phyloP scores from a whole-genome alignment of 345 rosid genomes.

The Microthlaspi erraticum region DNA sequence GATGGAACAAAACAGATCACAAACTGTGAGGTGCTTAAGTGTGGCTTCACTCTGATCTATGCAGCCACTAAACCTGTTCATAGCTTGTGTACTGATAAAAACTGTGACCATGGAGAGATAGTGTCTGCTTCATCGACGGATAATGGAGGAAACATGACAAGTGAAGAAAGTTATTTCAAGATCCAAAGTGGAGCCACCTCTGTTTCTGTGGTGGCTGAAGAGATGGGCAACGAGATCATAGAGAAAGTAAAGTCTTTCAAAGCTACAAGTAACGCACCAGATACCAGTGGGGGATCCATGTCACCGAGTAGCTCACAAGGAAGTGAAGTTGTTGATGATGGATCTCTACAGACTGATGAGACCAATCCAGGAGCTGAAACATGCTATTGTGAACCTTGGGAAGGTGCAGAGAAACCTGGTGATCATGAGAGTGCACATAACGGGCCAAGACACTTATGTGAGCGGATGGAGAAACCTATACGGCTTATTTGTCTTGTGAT shows the following conservation, averaged over 20 bases:
- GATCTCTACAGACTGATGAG: neutral
- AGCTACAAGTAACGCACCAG: neutral
- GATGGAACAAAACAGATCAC: no score
- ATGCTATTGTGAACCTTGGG: neutral
- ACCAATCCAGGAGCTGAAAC: neutral
- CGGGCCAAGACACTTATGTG: neutral
- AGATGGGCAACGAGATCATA: neutral
- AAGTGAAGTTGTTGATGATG: slow-evolving; percentile 12
- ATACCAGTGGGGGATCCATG: neutral
- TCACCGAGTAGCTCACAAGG: neutral
- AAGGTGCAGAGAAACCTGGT: neutral
- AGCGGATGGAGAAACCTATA: slow-evolving; percentile 12
- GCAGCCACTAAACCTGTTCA: no score
- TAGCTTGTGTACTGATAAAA: no score
- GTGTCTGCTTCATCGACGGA: no score
- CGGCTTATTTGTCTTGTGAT: slow-evolving; percentile 23
- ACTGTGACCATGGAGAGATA: no score
- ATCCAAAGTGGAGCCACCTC: neutral
- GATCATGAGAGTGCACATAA: neutral
- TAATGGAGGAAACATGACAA: neutral
- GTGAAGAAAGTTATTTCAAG: slow-evolving; percentile 1
- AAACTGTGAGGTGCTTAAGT: no score
- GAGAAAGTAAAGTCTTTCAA: neutral
- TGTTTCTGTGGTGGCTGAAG: neutral
- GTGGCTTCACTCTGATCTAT: no score